Conservation (phyloP, 2,329 filamentous ascomycete species). For the Penicillium sp. region DNA sequence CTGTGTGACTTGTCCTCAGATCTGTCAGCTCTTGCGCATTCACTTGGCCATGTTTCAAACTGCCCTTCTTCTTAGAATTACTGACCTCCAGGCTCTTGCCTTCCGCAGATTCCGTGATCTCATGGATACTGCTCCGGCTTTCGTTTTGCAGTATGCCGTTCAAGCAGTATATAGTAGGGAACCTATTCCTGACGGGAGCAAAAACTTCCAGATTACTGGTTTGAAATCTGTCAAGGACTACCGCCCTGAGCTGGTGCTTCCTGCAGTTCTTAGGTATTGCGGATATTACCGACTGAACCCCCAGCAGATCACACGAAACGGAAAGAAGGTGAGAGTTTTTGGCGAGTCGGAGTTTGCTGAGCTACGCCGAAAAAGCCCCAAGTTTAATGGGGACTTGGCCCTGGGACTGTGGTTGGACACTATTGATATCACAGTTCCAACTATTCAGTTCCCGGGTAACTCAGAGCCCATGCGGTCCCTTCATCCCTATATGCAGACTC, state of each 20-base stretch:
- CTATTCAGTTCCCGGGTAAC: neutral
- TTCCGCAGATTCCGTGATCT: conserved; percentile 6
- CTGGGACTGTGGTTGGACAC: conserved; percentile 1
- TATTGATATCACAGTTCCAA: neutral
- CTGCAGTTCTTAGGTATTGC: conserved; percentile 8
- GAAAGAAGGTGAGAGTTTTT: neutral
- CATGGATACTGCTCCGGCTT: conserved; percentile 8
- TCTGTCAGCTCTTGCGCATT: conserved; percentile 8
- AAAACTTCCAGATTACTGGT: neutral
- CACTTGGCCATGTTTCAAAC: conserved; percentile 16
- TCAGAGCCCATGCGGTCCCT: neutral
- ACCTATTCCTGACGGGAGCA: neutral
- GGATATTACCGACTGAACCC: conserved; percentile 9
- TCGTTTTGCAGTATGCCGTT: conserved; percentile 8
- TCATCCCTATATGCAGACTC: neutral
- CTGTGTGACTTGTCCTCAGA: conserved; percentile 10
- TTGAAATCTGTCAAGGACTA: conserved; percentile 1
- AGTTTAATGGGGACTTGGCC: neutral
- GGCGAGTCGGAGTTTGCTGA: conserved; percentile 3
- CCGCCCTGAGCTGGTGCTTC: conserved; percentile 7
- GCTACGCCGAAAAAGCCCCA: neutral
- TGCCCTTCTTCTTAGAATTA: conserved; percentile 13
- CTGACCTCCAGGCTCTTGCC: conserved; percentile 11
- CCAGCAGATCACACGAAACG: too few relatives aligned
- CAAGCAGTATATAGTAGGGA: conserved; percentile 4